These are phyloP conservation scores for Lentinula edodes DNA, from an alignment of 768 basidiomycete genomes.

Conservation along the genomic window DNA sequence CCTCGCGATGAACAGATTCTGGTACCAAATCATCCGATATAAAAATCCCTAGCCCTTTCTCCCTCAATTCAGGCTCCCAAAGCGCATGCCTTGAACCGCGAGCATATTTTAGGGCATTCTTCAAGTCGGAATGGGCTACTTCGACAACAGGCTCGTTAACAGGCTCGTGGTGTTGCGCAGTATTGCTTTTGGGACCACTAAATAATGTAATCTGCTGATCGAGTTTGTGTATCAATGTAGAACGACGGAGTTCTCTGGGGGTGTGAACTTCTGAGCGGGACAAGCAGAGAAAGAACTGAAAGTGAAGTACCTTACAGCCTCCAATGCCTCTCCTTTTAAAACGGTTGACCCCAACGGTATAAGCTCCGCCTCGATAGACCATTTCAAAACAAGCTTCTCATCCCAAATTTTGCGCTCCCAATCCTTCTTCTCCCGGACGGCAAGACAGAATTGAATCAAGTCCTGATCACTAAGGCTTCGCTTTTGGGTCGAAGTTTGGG, in stretches of 20 bases:
- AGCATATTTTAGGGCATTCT: neutral
- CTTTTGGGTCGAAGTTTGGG: too few species aligned
- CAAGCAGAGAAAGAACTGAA: neutral
- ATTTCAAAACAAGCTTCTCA: neutral
- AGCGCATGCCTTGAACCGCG: neutral
- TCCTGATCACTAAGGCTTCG: neutral
- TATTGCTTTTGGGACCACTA: neutral
- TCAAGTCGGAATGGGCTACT: neutral
- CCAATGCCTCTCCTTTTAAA: neutral
- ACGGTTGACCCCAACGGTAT: neutral
- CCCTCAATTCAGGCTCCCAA: neutral
- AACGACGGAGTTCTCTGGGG: neutral
- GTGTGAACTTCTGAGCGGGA: too few species aligned
- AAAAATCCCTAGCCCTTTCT: neutral
- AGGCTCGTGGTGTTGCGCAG: neutral
- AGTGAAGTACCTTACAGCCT: neutral
- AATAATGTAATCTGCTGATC: neutral
- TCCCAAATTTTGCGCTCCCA: neutral
- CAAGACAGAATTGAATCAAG: neutral
- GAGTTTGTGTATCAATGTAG: neutral
- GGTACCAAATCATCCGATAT: constrained; percentile 11
- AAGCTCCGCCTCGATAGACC: constrained; percentile 1
- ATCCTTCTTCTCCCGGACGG: neutral
- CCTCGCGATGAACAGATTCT: constrained; percentile 10
- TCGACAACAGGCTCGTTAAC: neutral